Evolutionary conservation across 176 grass and related monocot species (phyloP), one percentile per base, ranked within the genome.

Genomic region (Canna indica): DNA sequence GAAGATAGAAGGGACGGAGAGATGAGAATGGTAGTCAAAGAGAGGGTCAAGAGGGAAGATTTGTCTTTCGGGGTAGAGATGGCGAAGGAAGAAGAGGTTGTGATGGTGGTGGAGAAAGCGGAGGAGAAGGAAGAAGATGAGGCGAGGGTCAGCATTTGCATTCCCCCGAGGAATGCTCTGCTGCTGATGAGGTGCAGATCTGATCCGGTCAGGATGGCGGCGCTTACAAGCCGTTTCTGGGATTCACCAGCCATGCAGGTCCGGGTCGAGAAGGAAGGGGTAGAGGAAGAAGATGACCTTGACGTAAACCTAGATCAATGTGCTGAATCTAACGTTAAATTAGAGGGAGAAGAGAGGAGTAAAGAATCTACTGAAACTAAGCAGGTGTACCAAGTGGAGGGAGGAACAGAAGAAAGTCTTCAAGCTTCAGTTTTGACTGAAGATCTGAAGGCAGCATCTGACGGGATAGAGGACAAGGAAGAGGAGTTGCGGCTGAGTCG

Each of bases 141-240:
- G 58, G 86, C 89, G 8, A 90, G 89, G 84, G 84, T 93, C 45
- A 93, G 89, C 28, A 84, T 93, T 52, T 99, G 94, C 67, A 84
- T 99, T 75, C 94, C 94, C 0, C 94, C 94, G 1, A 87, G 74
- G 75, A 99, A 99, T 73, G 94, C 94, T 5, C 80, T 99, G 39
- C 79, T 99, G 75, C 86, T 99, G 29, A 99, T 99, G 94, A 81
- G 94, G 50, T 99, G 94, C 73, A 77, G 94, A 67, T 99, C 94
- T 1, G 94, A 99, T 86, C 94, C 94, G 0, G 94, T 99, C 16
- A 76, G 84, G 14, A 99, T 99, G 89, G 89, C 94, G 2, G 86
- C 90, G 3, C 73, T 99, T 0, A 70, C 89, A 20, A 99, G 83
- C 0, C 83, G 80, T 17, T 85, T 99, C 68, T 99, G 94, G 94